These are phyloP conservation scores for Annona cherimola DNA, from an alignment of 164 flowering plant genomes.

Conservation along the genomic window DNA sequence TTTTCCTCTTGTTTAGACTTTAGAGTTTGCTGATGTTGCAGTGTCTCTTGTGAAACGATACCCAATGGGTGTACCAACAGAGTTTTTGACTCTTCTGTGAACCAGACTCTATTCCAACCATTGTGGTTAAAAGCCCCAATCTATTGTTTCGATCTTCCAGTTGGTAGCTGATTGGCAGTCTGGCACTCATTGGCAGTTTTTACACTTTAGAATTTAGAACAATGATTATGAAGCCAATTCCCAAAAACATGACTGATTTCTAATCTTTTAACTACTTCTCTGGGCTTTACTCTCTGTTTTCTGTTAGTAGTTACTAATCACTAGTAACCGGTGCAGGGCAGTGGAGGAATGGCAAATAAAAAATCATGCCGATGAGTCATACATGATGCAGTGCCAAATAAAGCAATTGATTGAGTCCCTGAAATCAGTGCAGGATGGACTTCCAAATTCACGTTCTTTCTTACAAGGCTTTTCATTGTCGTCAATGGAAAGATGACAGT, in stretches of 20 bases:
- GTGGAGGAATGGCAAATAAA: constrained; percentile 25
- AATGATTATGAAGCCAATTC: too few relatives aligned
- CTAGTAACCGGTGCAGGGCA: constrained; percentile 19
- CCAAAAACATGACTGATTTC: too few relatives aligned
- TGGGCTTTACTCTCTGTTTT: neutral
- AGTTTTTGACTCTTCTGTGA: neutral
- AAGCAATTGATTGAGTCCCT: constrained; percentile 18
- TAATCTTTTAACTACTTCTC: neutral
- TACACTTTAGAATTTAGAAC: too few relatives aligned
- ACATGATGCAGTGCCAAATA: constrained; percentile 25
- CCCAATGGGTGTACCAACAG: neutral
- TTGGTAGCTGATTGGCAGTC: too few relatives aligned
- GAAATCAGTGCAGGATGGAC: constrained; percentile 15
- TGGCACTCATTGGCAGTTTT: too few relatives aligned
- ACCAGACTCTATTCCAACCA: too few relatives aligned
- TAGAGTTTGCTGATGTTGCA: neutral
- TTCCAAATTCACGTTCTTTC: constrained; percentile 24
- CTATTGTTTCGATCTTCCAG: too few relatives aligned
- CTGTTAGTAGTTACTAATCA: neutral
- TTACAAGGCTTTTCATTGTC: constrained; percentile 25
- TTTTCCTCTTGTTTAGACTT: neutral
- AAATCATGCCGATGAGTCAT: constrained; percentile 27
- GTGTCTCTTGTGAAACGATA: neutral
- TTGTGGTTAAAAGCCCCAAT: too few relatives aligned
- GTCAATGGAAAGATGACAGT: constrained; percentile 18